phyloP scores from a whole-genome alignment of 2,329 filamentous ascomycete species.

The Lasiodiplodia citricola region DNA sequence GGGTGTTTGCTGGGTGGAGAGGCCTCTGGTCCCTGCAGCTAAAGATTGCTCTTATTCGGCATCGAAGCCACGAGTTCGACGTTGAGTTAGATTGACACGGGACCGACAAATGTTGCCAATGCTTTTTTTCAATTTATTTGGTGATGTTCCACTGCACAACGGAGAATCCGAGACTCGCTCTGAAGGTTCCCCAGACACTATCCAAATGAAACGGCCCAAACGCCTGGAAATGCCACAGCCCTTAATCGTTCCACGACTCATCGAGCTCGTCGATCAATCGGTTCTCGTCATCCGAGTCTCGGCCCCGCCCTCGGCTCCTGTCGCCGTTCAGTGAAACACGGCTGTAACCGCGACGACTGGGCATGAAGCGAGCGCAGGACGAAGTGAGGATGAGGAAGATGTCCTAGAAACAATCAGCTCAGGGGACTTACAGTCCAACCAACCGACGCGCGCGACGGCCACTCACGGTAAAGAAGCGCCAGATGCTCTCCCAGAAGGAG shows the following conservation, averaged over 20 bases:
- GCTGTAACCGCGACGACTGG: conserved; percentile 70
- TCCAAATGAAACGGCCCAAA: conserved; percentile 22
- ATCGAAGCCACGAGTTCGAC: not conserved
- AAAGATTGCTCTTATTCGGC: not conserved
- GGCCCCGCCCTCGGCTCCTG: conserved; percentile 45
- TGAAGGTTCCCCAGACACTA: conserved; percentile 1
- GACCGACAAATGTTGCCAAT: not conserved
- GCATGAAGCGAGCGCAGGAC: conserved; percentile 70
- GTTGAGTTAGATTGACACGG: not conserved
- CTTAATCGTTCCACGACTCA: conserved; percentile 89
- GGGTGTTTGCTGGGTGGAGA: not conserved
- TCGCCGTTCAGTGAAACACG: conserved; percentile 59
- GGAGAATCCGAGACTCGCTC: conserved; percentile 2
- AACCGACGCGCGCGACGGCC: conserved; percentile 20
- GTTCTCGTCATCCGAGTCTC: conserved; percentile 80
- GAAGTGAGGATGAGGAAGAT: conserved; percentile 71
- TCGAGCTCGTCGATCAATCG: conserved; percentile 93
- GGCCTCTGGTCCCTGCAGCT: not conserved
- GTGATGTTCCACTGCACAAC: not conserved
- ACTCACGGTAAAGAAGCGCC: conserved; percentile 80
- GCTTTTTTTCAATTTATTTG: conserved; percentile 14
- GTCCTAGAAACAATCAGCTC: conserved; percentile 43
- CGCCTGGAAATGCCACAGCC: conserved; percentile 8
- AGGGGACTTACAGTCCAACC: conserved; percentile 3
- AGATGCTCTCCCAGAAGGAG: conserved; percentile 86